Evolutionary conservation across 2,329 filamentous ascomycete genomes (phyloP).

Genomic region (Xylariales sp.): DNA sequence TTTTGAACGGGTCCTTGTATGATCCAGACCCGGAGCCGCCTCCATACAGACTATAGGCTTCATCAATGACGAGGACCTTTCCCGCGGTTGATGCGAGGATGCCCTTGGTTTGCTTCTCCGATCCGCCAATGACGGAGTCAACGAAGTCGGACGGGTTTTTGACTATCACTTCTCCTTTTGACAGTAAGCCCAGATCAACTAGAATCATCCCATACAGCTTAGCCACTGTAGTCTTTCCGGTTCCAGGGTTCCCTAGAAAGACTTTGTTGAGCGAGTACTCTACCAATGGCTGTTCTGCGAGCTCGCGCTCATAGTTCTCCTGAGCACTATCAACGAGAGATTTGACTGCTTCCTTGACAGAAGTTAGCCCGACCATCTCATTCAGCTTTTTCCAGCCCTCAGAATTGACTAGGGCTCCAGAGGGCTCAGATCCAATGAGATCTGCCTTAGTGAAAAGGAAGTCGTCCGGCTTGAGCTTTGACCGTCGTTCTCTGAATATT

Average conservation of each 20-base stretch:
- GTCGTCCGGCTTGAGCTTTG: constrained; percentile 45
- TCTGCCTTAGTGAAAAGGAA: constrained; percentile 61
- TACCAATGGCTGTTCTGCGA: constrained; percentile 19
- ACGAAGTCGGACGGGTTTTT: constrained; percentile 75
- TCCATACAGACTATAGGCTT: constrained; percentile 64
- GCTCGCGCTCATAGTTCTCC: constrained; percentile 22
- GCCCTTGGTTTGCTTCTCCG: constrained; percentile 66
- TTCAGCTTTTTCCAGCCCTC: constrained; percentile 26
- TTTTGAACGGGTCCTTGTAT: constrained; percentile 43
- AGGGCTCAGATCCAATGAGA: constrained; percentile 52
- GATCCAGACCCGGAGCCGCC: constrained; percentile 23
- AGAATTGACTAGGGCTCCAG: constrained; percentile 11
- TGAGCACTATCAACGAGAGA: constrained; percentile 32
- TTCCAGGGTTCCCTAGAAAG: constrained; percentile 25
- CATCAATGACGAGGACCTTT: constrained; percentile 76
- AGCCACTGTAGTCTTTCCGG: constrained; percentile 26
- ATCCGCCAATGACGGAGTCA: constrained; percentile 57
- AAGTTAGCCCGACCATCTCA: constrained; percentile 22
- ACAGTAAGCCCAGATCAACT: constrained; percentile 32
- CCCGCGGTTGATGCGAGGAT: constrained; percentile 63
- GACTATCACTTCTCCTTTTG: constrained; percentile 46
- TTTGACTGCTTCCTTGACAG: constrained; percentile 29
- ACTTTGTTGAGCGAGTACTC: constrained; percentile 23
- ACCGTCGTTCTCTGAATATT: constrained; percentile 41
- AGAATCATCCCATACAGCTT: constrained; percentile 25